These are phyloP conservation scores for Lasiodiplodia citricola DNA, from an alignment of 2,329 filamentous ascomycete species.

Conservation along the genomic window DNA sequence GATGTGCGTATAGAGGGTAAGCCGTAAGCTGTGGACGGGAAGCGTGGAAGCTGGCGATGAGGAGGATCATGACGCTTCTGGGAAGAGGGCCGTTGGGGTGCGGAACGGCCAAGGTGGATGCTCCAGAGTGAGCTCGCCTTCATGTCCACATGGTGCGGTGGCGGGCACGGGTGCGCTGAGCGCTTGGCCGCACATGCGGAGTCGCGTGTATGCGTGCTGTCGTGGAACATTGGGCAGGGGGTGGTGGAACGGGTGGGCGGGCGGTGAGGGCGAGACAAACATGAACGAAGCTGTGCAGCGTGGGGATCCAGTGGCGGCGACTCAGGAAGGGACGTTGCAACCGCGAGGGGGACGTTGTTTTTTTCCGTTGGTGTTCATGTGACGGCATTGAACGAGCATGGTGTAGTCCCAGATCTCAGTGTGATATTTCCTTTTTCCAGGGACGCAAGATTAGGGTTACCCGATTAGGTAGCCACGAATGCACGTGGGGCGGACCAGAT, in stretches of 20 bases:
- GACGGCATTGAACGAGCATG: neutral
- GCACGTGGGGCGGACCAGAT: neutral
- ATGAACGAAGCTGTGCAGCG: neutral
- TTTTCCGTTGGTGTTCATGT: neutral
- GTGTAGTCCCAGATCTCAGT: neutral
- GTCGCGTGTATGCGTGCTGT: slow-evolving; percentile 10
- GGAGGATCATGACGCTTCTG: neutral
- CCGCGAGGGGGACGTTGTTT: neutral
- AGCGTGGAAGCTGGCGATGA: neutral
- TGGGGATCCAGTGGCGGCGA: slow-evolving; percentile 1
- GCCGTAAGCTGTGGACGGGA: neutral
- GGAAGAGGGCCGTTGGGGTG: neutral
- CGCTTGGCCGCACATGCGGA: slow-evolving; percentile 5
- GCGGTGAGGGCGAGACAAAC: slow-evolving; percentile 18
- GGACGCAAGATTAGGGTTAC: neutral
- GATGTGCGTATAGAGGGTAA: neutral
- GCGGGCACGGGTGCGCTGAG: neutral
- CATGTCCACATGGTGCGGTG: neutral
- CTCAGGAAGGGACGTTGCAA: neutral
- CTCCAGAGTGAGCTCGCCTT: neutral
- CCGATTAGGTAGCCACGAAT: neutral
- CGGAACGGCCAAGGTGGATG: neutral
- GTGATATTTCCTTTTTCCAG: neutral
- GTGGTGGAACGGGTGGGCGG: slow-evolving; percentile 12
- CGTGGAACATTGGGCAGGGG: slow-evolving; percentile 20